Evolutionary conservation across 169 alveolate species (phyloP).

Genomic region (Besnoitia besnoiti): DNA sequence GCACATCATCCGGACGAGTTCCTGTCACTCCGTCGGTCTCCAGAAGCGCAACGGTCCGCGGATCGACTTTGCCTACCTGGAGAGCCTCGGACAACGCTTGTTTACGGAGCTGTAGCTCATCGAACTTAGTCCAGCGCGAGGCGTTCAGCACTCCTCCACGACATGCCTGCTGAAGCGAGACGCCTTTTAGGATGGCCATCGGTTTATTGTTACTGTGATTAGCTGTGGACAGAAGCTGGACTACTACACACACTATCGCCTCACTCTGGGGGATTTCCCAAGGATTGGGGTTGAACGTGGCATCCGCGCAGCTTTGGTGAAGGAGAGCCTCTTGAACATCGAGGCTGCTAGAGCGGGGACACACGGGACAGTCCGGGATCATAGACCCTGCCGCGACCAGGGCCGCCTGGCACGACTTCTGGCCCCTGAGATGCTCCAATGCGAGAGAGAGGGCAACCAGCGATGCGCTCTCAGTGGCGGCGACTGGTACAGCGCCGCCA

Average conservation of each 20-base stretch:
- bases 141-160: background rate
- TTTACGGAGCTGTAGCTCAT: background rate
- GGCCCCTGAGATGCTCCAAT: background rate
- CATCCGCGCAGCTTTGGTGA: too few relatives aligned
- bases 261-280: background rate
- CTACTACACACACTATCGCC: background rate
- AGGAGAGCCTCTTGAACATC: too few relatives aligned
- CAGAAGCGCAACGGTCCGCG: background rate
- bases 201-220: background rate
- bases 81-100: background rate
- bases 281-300: background rate
- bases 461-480: background rate
- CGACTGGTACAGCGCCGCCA: background rate
- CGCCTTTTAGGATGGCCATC: background rate
- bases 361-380: background rate
- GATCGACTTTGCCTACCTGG: background rate
- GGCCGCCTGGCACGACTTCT: background rate
- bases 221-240: background rate
- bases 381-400: background rate
- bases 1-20: background rate
- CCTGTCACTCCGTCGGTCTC: constrained; percentile 1
- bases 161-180: background rate
- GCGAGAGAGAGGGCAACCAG: background rate
- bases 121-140: background rate
- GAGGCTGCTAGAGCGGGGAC: too few relatives aligned